phyloP scores from a whole-genome alignment of 345 rosid genomes.

The Firmiana major region DNA sequence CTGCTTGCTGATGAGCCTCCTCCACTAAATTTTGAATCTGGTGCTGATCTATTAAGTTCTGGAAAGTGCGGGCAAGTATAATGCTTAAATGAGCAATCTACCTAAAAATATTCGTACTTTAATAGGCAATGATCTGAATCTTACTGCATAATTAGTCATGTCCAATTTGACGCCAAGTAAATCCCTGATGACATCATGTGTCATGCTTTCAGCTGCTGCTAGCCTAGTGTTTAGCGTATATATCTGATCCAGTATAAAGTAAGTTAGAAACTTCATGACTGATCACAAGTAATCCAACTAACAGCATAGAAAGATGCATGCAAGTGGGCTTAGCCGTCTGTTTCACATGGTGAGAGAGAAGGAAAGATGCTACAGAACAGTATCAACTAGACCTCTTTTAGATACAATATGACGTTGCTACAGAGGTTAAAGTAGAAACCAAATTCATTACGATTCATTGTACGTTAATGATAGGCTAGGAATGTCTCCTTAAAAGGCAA shows the following conservation, averaged over 20 bases:
- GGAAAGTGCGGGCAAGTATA: conserved; percentile 23
- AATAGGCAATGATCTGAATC: conserved; percentile 21
- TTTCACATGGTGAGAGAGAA: not conserved
- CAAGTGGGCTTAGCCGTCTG: not conserved
- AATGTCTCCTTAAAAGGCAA: conserved; percentile 1
- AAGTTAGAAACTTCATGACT: conserved; percentile 8
- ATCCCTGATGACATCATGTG: conserved; percentile 92
- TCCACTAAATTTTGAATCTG: conserved; percentile 64
- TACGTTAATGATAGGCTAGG: conserved; percentile 4
- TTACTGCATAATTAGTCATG: conserved; percentile 82
- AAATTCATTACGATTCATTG: not conserved
- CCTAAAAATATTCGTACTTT: not conserved
- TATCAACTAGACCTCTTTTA: not conserved
- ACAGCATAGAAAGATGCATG: not conserved
- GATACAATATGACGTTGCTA: not conserved
- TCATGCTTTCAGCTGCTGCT: conserved; percentile 96
- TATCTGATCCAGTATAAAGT: conserved; percentile 42
- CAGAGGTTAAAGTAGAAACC: not conserved
- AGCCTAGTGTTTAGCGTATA: conserved; percentile 69
- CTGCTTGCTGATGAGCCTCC: conserved; percentile 61
- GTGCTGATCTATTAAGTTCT: conserved; percentile 79
- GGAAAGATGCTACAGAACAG: not conserved
- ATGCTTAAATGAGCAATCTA: conserved; percentile 6
- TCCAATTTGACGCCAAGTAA: conserved; percentile 86
- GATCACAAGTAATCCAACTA: not conserved